A percentile compares a stretch with the other conserved stretches of the same genome.
Conservation (phyloP, 352 stramenopile genomes). For the Aphanomyces euteiches region DNA sequence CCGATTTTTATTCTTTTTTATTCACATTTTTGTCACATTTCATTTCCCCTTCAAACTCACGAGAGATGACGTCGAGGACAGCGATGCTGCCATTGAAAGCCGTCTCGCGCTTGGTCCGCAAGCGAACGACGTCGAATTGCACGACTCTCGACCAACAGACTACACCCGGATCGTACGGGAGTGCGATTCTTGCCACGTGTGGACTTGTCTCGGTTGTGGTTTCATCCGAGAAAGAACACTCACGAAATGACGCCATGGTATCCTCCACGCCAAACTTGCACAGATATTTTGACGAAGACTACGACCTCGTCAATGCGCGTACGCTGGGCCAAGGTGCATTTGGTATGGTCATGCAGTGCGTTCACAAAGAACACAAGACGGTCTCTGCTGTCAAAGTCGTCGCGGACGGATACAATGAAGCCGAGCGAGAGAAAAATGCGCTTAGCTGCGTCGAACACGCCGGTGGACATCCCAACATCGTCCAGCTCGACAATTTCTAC, state of each 20-base stretch:
- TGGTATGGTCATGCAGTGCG: conserved; percentile 81
- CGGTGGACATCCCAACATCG: conserved; percentile 61
- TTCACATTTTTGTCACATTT: conserved; percentile 3
- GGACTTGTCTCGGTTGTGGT: neutral
- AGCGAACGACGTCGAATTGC: neutral
- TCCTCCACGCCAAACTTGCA: neutral
- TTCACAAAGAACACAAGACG: conserved; percentile 54
- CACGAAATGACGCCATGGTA: neutral
- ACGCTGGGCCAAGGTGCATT: conserved; percentile 61
- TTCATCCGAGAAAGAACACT: neutral
- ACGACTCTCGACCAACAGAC: neutral
- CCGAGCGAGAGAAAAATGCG: conserved; percentile 57
- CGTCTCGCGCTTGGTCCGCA: conserved; percentile 5
- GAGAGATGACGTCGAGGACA: neutral
- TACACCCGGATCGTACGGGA: neutral
- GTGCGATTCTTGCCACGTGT: neutral
- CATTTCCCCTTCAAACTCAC: conserved; percentile 6
- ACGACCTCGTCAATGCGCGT: conserved; percentile 25
- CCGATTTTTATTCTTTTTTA: neutral
- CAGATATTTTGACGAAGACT: conserved; percentile 26
- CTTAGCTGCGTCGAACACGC: conserved; percentile 47
- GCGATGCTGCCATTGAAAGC: conserved; percentile 7
- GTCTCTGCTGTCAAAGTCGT: conserved; percentile 66
- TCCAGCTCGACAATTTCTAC: conserved; percentile 61
- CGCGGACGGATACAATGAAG: conserved; percentile 48